Evolutionary conservation across 306 rosid species (phyloP), one percentile per base, ranked within the genome.

Genomic region (Ochetophila trinervis): DNA sequence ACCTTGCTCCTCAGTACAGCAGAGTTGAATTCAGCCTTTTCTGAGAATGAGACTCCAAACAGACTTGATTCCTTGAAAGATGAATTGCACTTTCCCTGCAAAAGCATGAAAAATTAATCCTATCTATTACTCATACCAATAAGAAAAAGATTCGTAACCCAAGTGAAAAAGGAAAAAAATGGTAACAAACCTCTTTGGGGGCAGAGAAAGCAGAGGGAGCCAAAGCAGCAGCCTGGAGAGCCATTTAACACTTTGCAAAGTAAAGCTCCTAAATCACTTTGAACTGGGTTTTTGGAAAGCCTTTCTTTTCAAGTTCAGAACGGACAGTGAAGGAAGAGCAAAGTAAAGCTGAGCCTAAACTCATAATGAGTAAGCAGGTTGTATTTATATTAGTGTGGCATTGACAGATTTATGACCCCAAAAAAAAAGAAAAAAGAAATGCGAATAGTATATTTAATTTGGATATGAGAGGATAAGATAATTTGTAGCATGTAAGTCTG

Each of bases 1-100:
- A 86, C 99, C 99, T 89, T 89, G 84, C 83, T 78, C 73, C 91
- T 84, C 61, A 94, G 67, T 54, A 90, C 79, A 78, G 85, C 84
- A 62, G 90, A 86, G 78, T 61, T 60, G 84, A 86, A 85, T 20
- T 88, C 96, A 61, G 85, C 78, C 78, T 77, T 93, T 35, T 87
- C 96, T n/a, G 96, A 72, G 54, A 94, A 72, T 44, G 95, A 73
- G 66, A 85, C 80, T 51, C 99, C 99, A 66, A 94, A 90, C 3
- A 94, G 65, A 16, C 83, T 71, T 6, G 97, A 86, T 21, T 93
- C 97, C 85, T 78, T 93, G 47, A 83, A 77, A 69, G 79, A 89
- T 0, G 74, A 81, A 75, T 84, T 21, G 18, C 57, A 42, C 68
- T 88, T 94, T 19, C 90, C 91, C 99, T 94, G 84, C 68, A 82